Evolutionary conservation across 2,329 filamentous ascomycete species (phyloP).

Genomic region (Septoria linicola): DNA sequence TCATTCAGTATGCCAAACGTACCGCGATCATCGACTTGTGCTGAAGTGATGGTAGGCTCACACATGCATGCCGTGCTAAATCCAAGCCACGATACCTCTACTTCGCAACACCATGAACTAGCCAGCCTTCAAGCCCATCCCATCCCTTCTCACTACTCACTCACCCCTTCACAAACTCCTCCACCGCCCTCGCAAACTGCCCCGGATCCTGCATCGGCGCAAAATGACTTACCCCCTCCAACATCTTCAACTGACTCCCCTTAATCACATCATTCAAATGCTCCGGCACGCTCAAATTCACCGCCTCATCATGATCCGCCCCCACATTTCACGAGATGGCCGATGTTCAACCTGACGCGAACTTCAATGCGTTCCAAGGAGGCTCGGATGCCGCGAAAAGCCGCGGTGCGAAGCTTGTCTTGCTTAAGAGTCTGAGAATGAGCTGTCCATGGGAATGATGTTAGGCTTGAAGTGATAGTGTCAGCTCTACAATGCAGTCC

Average conservation of each 20-base stretch:
- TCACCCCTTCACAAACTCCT: slow-evolving; percentile 14
- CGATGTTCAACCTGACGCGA: neutral
- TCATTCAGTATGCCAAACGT: too few relatives aligned
- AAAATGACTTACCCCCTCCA: slow-evolving; percentile 46
- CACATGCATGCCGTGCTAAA: too few relatives aligned
- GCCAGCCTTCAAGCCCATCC: too few relatives aligned
- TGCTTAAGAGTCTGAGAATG: too few relatives aligned
- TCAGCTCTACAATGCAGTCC: too few relatives aligned
- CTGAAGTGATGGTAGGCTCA: too few relatives aligned
- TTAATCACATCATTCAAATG: slow-evolving; percentile 41
- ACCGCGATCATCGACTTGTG: too few relatives aligned
- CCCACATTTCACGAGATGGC: slow-evolving; percentile 28
- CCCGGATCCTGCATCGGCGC: slow-evolving; percentile 46
- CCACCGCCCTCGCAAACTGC: slow-evolving; percentile 23
- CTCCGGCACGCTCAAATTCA: slow-evolving; percentile 41
- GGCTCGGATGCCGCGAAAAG: neutral
- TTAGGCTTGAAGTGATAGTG: too few relatives aligned
- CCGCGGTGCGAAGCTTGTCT: too few relatives aligned
- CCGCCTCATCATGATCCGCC: slow-evolving; percentile 42
- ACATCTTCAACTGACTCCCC: slow-evolving; percentile 41
- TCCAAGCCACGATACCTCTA: too few relatives aligned
- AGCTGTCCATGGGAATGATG: neutral
- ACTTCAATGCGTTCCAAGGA: neutral
- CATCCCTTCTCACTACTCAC: too few relatives aligned
- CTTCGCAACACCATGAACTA: too few relatives aligned